Base-by-base conservation (phyloP, 495 filamentous ascomycete genomes). In the Daldinia decipiens region DNA sequence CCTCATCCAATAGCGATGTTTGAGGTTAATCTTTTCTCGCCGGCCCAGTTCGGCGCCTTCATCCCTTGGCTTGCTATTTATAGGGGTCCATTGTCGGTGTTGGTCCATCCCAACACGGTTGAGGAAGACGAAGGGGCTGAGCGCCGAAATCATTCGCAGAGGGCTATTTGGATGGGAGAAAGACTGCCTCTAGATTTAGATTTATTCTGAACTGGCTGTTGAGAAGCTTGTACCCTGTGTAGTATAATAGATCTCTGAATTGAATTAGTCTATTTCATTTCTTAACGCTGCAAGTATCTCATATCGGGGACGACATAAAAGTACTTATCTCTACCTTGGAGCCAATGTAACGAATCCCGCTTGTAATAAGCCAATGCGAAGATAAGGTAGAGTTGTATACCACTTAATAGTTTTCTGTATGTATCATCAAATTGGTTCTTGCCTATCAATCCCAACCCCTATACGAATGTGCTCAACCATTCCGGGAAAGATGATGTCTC, bases 1-100 rank as follows among this genome's bases (percentile, higher is more conserved):
- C 94, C 94, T 2, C 94, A 97, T 73, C 89, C 91, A 0, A 79
- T 92, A 0, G 92, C 88, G 51, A 97, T 97, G 94, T 93, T 97
- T 70, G 94, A 97, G 78, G 94, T 97, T 15, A 95, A 95, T 68
- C 39, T 97, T 29, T 91, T 94, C 77, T 93, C 89, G 0, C 94
- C 94, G 0, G 88, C 88, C 5, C 92, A 97, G 77, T 95, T 97
- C 71, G 93, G 93, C 3, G 94, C 93, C 0, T 95, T 97, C 70
- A 77, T 97, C 21, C 83, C 90, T 0, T 97, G 94, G 94, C 81
- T 97, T 47, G 85, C 93, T 27, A 88, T 97, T 61, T 89, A 94
- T 74, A 86, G 94, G 1, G 94, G 94, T 0, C 93, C 93, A 31
- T 77, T 97, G 60, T 92, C 89, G 53, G 94, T 80, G 1, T 79